Conservation (phyloP, 1,139 yeast species). For the Sugiyamaella novakii region DNA sequence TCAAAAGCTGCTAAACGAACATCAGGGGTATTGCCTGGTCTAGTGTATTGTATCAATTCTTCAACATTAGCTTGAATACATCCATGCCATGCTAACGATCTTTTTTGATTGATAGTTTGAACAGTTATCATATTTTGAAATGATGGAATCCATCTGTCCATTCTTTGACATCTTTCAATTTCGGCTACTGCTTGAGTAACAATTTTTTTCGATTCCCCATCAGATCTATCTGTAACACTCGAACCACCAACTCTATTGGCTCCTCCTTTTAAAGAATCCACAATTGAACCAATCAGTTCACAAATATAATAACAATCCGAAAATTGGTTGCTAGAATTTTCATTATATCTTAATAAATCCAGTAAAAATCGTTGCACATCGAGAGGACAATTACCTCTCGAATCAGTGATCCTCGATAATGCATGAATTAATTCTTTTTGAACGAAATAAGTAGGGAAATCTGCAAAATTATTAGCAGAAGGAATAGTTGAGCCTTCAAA, state of each 20-base stretch:
- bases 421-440: slow-evolving; percentile 69
- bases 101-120: slow-evolving; percentile 59
- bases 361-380: slow-evolving; percentile 64
- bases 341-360: slow-evolving; percentile 78
- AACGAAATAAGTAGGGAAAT: slow-evolving; percentile 65
- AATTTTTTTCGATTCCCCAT: slow-evolving; percentile 35
- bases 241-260: slow-evolving; percentile 13
- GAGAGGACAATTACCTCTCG: slow-evolving; percentile 66
- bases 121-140: slow-evolving; percentile 61
- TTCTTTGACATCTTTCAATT: slow-evolving; percentile 69
- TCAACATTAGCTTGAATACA: slow-evolving; percentile 54
- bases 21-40: slow-evolving; percentile 49
- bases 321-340: slow-evolving; percentile 76
- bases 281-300: slow-evolving; percentile 59
- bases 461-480: slow-evolving; percentile 74
- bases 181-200: slow-evolving; percentile 55
- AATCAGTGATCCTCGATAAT: slow-evolving; percentile 61
- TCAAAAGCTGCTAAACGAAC: slow-evolving; percentile 70
- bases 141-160: slow-evolving; percentile 89
- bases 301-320: slow-evolving; percentile 73
- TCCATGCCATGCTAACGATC: slow-evolving; percentile 62
- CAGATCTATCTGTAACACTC: background rate
- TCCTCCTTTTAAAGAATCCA: slow-evolving; percentile 46
- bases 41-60: slow-evolving; percentile 55
- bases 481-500: slow-evolving; percentile 70